Evolutionary conservation across 129 eudicot species (phyloP).

Genomic region (Gnaphalium uliginosum): DNA sequence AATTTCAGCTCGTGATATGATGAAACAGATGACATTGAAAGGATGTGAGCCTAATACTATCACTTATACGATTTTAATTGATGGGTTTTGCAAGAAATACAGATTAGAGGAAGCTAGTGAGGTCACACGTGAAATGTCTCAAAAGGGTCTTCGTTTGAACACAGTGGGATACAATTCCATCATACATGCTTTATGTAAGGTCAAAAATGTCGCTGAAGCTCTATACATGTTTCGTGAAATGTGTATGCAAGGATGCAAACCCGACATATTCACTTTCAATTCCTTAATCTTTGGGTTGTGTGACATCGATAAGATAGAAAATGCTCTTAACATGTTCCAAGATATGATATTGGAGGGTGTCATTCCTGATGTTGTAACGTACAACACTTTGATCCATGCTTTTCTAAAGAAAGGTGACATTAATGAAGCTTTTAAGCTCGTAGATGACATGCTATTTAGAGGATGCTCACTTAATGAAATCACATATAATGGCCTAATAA

Average conservation of each 20-base stretch:
- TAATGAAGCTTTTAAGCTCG: constrained; percentile 72
- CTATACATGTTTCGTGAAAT: constrained; percentile 47
- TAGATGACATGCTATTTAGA: constrained; percentile 79
- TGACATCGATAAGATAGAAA: constrained; percentile 61
- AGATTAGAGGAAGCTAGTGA: constrained; percentile 59
- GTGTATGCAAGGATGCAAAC: constrained; percentile 68
- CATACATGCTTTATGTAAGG: constrained; percentile 65
- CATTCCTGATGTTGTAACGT: constrained; percentile 78
- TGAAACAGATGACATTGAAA: constrained; percentile 52
- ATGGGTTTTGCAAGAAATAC: constrained; percentile 67
- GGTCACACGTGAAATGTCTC: constrained; percentile 62
- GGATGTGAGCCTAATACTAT: constrained; percentile 59
- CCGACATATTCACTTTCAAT: constrained; percentile 81
- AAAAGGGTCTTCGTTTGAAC: constrained; percentile 57
- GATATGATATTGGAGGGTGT: constrained; percentile 92
- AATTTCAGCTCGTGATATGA: constrained; percentile 53
- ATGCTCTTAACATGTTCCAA: constrained; percentile 60
- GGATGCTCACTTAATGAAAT: constrained; percentile 71
- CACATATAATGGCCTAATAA: constrained; percentile 72
- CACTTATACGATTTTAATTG: constrained; percentile 73
- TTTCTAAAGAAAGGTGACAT: constrained; percentile 53
- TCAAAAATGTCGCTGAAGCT: constrained; percentile 55
- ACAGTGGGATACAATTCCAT: constrained; percentile 79
- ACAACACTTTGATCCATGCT: constrained; percentile 78
- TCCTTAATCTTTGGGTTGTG: constrained; percentile 78